These are phyloP conservation scores for Silene vulgaris DNA, from an alignment of 179 eudicot genomes.

Conservation along the genomic window DNA sequence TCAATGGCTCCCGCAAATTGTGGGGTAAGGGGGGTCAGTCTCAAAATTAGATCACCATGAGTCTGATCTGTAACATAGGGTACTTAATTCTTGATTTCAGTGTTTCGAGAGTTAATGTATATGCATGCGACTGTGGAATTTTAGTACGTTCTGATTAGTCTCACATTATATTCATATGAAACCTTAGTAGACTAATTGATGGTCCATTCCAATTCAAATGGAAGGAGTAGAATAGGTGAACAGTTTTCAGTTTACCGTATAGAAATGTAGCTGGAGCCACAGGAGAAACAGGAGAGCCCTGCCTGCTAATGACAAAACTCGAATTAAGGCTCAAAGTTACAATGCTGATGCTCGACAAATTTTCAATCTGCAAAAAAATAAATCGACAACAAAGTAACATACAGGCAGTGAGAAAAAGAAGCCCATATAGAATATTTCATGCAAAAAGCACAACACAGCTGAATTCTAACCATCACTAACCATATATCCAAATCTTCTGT, in stretches of 20 bases:
- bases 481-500: constrained; percentile 76
- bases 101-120: neutral
- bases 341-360: constrained; percentile 43
- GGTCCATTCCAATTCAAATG: too few relatives aligned
- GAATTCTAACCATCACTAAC: constrained; percentile 32
- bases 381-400: neutral
- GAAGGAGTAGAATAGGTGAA: too few relatives aligned
- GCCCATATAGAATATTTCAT: neutral
- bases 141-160: neutral
- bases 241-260: constrained; percentile 44
- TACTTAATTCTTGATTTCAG: neutral
- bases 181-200: neutral
- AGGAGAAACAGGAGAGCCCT: constrained; percentile 68
- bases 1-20: too few relatives aligned
- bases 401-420: constrained; percentile 3
- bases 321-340: constrained; percentile 58
- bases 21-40: too few relatives aligned
- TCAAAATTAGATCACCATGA: neutral
- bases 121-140: neutral
- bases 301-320: constrained; percentile 54
- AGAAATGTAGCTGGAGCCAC: constrained; percentile 77
- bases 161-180: neutral
- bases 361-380: constrained; percentile 43
- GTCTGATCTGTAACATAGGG: neutral
- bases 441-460: neutral